Base-by-base conservation (phyloP, 2,329 filamentous ascomycete species). In the Sordariomycetes sp. region DNA sequence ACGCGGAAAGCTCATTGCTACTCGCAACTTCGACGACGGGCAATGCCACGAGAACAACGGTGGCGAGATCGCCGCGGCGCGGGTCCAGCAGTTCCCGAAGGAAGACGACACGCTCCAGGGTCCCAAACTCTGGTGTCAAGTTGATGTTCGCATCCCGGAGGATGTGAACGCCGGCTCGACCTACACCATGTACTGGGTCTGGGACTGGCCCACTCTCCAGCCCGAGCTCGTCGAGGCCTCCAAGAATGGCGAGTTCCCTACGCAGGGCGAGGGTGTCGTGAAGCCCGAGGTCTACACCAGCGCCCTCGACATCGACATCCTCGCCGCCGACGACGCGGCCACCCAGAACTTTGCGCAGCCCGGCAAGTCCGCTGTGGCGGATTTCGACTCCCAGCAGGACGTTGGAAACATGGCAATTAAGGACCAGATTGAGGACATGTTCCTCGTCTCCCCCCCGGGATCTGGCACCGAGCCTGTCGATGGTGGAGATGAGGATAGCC, bases 101-200 rank as follows among this genome's bases (percentile, higher is more conserved):
- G 63, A 66, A 5, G 69, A 76, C 3, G 79, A 83, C 59, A 71
- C 76, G 55, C 69, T 78, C 34, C 78, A 78, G 70, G 82, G 80
- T 28, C 71, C 72, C 53, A 82, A 87, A 65, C 76, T 92, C 55
- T 86, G 80, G 75, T 97, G 94, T 73, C 92, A 97, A 71, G 86
- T 86, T 40, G 86, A 94, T 67, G 75, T 97, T 54, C 78, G 85
- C 66, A 75, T 99, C 16, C 94, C 94, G 0, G 67, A 76, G 5
- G 80, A 88, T 64, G 75, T 83, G 53, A 71, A 79, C n/a, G 70
- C 76, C 11, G 83, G 84, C 52, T 80, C 85, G 34, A 79, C 79
- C 32, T 89, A 92, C 69, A 93, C 90, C 3, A 73, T 96, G 56
- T 96, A 96, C 77, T 97, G 93, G 93, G 87, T 97, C 53, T 97